Base-by-base conservation (phyloP, 1,139 yeast genomes). In the Hanseniaspora uvarum region DNA sequence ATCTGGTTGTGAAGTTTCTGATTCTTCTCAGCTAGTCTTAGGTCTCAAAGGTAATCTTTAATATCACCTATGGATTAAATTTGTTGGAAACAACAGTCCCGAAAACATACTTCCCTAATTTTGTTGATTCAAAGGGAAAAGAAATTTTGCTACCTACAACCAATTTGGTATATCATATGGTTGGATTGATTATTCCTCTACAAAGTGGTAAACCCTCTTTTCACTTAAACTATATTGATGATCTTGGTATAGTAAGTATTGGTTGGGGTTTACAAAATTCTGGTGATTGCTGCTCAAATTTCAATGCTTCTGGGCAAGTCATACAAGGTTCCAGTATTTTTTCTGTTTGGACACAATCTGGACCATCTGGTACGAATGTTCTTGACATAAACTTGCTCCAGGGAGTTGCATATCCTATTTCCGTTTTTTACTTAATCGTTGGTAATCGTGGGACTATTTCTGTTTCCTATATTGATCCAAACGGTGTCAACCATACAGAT, bases 231-330 rank as follows among this genome's bases (percentile, higher is more conserved):
- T 56, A 50, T 30, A 54, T 56, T 34, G 59, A 57, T 46, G 59
- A 57, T 77, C 76, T 92, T 68, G 98, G 98, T 60, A 85, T 98
- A 75, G 86, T 92, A 60, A 92, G 92, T 68, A 96, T 92, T 72
- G 98, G 98, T 68, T 88, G 96, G 33, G 98, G 98, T 72, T 83
- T 95, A 71, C 11, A n/a, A n/a, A 8, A 26, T 10, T 55, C 58
- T 12, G 48, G 49, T 41, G 46, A 49, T 24, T 57, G 58, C 30
- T 57, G 59, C 45, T 16, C 11, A 14, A 38, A 16, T 18, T 37
- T 14, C 19, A 16, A 12, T 30, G 8, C 45, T 4, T n/a, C 41
- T 12, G 34, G 46, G 4, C 18, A 41, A 26, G 23, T 18, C 8
- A 28, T 8, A 16, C 4, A 6, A 1, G 34, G 34, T 28, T n/a